Evolutionary conservation across 2,329 filamentous ascomycete genomes (phyloP), one percentile per base, ranked within the genome.

Genomic region (Talaromyces sp.): DNA sequence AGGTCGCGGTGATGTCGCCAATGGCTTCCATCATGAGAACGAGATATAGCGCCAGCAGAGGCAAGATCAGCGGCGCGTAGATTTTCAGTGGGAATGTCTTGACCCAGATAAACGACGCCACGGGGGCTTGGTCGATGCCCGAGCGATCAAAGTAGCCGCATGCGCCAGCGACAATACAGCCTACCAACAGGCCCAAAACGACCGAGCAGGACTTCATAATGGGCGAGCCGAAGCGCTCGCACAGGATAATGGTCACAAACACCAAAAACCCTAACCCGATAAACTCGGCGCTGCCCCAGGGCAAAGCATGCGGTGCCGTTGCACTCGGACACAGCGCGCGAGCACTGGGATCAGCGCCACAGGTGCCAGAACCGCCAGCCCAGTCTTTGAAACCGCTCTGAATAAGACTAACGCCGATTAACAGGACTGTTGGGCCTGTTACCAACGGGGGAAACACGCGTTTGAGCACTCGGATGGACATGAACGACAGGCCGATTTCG

Each of bases 191-290:
- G 28, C 87, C 87, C 55, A 89, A 73, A 31, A 89, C 83, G 27
- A 90, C 86, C 14, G 85, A 83, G 51, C 85, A 87, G 30, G 84
- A 87, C 71, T 89, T 89, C 85, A 90, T 88, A 69, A 89, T 87
- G 0, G 87, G 87, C 4, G 83, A 83, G 3, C 87, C 87, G 68
- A 89, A 89, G n/a, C 86, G 82, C 69, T 90, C 87, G 67, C 85
- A 87, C 31, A 89, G 66, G 66, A 89, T 86, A 67, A 90, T 89
- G 2, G 85, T 87, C 30, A 87, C 73, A 69, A 89, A 89, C 60
- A 89, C 87, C 33, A 83, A 79, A 74, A 89, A 89, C 0, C 87
- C 87, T 0, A 89, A 81, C 0, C 87, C 87, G 59, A 89, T 85
- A 67, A 87, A 87, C 69, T 88, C 82, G 1, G 87, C 85, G 57